Conservation (phyloP, 2,329 filamentous ascomycete genomes). For the Alternaria burnsii region DNA sequence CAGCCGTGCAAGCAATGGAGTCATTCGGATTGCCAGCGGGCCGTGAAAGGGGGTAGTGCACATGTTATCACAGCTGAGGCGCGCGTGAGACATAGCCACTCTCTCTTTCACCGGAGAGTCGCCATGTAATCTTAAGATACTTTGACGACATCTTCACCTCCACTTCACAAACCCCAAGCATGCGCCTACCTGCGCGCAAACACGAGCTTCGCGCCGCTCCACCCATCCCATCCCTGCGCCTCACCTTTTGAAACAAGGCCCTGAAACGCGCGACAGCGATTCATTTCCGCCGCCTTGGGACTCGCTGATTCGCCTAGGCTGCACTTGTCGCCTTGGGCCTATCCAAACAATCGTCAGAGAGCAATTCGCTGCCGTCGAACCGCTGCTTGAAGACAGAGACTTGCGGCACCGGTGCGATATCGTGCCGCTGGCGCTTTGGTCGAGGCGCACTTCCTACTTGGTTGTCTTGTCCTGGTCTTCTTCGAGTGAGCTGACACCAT, state of each 20-base stretch:
- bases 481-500: neutral
- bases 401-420: conserved; percentile 7
- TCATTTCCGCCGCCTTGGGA: conserved; percentile 34
- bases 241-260: conserved; percentile 40
- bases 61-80: neutral
- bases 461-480: neutral
- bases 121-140: conserved; percentile 6
- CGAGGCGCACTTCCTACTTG: conserved; percentile 3
- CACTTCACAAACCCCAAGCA: conserved; percentile 7
- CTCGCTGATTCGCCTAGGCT: conserved; percentile 37
- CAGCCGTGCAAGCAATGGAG: neutral
- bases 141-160: conserved; percentile 1
- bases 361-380: conserved; percentile 35
- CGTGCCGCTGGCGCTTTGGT: conserved; percentile 10
- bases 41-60: conserved; percentile 9
- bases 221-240: conserved; percentile 16
- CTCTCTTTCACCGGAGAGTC: neutral
- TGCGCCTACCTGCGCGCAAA: conserved; percentile 10
- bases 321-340: conserved; percentile 10
- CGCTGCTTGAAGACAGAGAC: conserved; percentile 20
- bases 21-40: conserved; percentile 2
- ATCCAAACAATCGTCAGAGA: conserved; percentile 21
- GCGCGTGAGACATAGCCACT: conserved; percentile 12
- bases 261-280: conserved; percentile 46
- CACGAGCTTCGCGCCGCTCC: conserved; percentile 8